These are phyloP conservation scores for Ganoderma meredithae DNA, from an alignment of 1,284 basidiomycete genomes.

Conservation along the genomic window DNA sequence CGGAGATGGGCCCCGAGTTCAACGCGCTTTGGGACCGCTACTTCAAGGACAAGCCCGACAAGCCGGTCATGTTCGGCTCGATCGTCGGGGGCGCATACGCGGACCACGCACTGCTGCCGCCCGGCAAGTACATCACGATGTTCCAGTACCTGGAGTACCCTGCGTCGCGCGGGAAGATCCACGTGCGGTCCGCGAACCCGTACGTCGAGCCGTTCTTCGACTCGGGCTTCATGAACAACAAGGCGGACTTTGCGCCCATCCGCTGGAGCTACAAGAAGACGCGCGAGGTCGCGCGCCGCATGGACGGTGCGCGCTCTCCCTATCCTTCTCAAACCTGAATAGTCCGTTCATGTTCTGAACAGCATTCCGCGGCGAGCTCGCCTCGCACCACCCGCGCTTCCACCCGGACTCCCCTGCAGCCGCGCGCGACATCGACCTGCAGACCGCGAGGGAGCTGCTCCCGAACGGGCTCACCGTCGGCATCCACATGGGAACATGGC, in stretches of 20 bases:
- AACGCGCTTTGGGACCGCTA: slow-evolving; percentile 70
- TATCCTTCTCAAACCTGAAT: too few relatives aligned
- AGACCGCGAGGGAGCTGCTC: slow-evolving; percentile 68
- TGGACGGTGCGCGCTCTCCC: slow-evolving; percentile 58
- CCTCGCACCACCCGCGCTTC: slow-evolving; percentile 78
- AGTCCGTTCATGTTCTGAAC: not conserved
- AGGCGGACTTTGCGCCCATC: slow-evolving; percentile 78
- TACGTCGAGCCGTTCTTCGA: slow-evolving; percentile 73
- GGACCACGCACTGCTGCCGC: slow-evolving; percentile 72
- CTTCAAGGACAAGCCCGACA: slow-evolving; percentile 81
- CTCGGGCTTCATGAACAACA: slow-evolving; percentile 79
- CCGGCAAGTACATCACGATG: slow-evolving; percentile 78
- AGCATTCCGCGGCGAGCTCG: slow-evolving; percentile 75
- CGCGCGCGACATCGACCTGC: slow-evolving; percentile 67
- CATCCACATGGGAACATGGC: slow-evolving; percentile 79
- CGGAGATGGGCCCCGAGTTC: slow-evolving; percentile 81
- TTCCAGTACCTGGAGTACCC: slow-evolving; percentile 80
- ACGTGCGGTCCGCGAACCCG: slow-evolving; percentile 65
- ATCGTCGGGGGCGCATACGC: slow-evolving; percentile 75
- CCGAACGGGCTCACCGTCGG: slow-evolving; percentile 71
- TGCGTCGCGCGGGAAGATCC: slow-evolving; percentile 74
- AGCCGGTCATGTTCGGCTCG: slow-evolving; percentile 76
- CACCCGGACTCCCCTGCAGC: slow-evolving; percentile 71
- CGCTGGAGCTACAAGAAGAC: slow-evolving; percentile 81
- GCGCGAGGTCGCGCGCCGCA: slow-evolving; percentile 73